Conservation (phyloP, 148 eudicot species). For the Amaranthus cruentus region DNA sequence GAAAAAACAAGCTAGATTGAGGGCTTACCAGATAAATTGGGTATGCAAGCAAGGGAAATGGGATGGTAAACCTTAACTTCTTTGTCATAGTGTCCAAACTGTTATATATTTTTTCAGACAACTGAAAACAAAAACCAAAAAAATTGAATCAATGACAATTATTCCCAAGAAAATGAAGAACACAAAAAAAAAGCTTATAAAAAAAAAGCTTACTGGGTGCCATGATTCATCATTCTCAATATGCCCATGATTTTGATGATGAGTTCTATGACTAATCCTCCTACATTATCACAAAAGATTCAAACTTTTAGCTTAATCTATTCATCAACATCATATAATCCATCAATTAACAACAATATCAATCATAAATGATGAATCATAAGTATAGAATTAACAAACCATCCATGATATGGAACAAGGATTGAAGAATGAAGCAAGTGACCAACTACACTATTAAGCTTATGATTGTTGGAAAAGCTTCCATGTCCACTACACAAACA, state of each 20-base stretch:
- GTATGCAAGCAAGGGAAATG: conserved; percentile 69
- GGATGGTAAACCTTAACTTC: conserved; percentile 59
- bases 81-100: conserved; percentile 41
- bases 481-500: conserved; percentile 56
- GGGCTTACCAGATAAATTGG: conserved; percentile 63
- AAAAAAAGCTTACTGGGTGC: conserved; percentile 52
- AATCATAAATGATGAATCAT: not conserved
- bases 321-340: not conserved
- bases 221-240: conserved; percentile 85
- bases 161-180: no score
- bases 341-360: not conserved
- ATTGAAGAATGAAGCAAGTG: conserved; percentile 77
- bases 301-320: conserved; percentile 11
- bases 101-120: conserved; percentile 50
- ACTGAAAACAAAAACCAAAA: conserved; percentile 27
- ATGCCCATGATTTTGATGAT: conserved; percentile 83
- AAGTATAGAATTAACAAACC: conserved; percentile 33
- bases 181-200: not conserved
- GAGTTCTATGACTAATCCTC: conserved; percentile 87
- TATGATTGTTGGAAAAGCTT: conserved; percentile 62
- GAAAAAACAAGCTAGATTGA: not conserved
- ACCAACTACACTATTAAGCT: conserved; percentile 63
- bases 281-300: conserved; percentile 28
- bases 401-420: conserved; percentile 88
- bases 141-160: not conserved